Conservation (phyloP, 495 filamentous ascomycete genomes). For the Schizothecium vesticola region DNA sequence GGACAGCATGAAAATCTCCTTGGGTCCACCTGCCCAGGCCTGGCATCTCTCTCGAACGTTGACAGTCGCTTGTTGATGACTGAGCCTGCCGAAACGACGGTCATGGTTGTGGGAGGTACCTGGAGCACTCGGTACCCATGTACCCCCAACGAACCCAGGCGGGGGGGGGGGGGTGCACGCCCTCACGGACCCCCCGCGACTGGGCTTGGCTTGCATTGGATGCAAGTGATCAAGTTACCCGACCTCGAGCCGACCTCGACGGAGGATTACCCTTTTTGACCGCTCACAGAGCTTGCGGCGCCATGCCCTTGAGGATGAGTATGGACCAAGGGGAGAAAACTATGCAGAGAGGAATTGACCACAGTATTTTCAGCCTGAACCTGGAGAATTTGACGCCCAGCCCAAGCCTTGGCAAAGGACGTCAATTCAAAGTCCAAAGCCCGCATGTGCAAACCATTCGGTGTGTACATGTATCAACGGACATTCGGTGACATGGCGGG, state of each 20-base stretch:
- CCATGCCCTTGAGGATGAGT: not conserved
- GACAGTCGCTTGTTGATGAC: not conserved
- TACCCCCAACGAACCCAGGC: not conserved
- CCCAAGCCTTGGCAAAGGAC: not conserved
- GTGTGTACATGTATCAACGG: not conserved
- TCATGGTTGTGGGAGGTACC: not conserved
- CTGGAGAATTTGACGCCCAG: not conserved
- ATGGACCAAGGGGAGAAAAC: not conserved
- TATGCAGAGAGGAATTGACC: not conserved
- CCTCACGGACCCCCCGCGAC: not conserved
- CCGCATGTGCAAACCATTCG: not conserved
- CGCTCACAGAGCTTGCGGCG: not conserved
- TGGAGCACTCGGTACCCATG: not conserved
- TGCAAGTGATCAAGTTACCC: not conserved
- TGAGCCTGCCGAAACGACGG: not conserved
- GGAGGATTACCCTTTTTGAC: not conserved
- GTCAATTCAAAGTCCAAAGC: not conserved
- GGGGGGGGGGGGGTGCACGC: too few relatives aligned
- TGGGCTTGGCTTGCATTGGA: not conserved
- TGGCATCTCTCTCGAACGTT: not conserved
- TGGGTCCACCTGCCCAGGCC: conserved; percentile 1
- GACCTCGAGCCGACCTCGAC: not conserved
- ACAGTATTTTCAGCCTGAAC: not conserved
- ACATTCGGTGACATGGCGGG: not conserved
- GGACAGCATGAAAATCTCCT: conserved; percentile 10